Base-by-base conservation (phyloP, 306 rosid species). In the Dalbergia cultrata region DNA sequence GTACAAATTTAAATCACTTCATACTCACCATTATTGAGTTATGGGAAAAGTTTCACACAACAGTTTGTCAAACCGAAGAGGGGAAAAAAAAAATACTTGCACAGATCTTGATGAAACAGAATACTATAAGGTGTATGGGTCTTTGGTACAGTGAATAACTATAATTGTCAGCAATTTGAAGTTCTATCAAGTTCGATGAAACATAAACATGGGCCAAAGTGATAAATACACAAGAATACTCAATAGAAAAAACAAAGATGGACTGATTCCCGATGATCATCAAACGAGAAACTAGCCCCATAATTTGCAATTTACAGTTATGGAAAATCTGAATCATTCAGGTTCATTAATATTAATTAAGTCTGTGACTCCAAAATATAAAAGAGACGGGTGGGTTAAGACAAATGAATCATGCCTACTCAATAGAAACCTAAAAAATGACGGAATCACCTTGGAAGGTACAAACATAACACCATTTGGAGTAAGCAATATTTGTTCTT, bases 401-500 rank as follows among this genome's bases (percentile, higher is more conserved):
- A 65, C 44, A 21, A 21, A 41, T 17, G 11, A 33, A 13, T 26
- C 21, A 19, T 52, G 21, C 56, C 17, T 79, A 34, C 58, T 56
- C 22, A 77, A 33, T 19, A 63, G 43, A 71, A 67, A 31, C 35
- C n/a, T 21, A 45, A 49, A 53, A 34, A 56, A 31, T 19, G 61
- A 73, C 71, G 63, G 69, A 83, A 81, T 80, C 78, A 94, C 98
- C 97, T 90, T 93, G 80, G 91, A 73, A 70, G 97, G 91, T 72
- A 86, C 93, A 79, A 89, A 95, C 99, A 95, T 89, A 62, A 91
- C 99, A 85, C 97, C 97, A 78, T 93, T 95, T 58, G 99, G 97
- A 87, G 95, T 89, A 71, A 89, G 77, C 84, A 95, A 80, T n/a
- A 93, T 89, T 82, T 91, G 89, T 86, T 92, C 90, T 85, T 90